Evolutionary conservation across 208 protist species (phyloP).

Genomic region (Crithidia fasciculata): DNA sequence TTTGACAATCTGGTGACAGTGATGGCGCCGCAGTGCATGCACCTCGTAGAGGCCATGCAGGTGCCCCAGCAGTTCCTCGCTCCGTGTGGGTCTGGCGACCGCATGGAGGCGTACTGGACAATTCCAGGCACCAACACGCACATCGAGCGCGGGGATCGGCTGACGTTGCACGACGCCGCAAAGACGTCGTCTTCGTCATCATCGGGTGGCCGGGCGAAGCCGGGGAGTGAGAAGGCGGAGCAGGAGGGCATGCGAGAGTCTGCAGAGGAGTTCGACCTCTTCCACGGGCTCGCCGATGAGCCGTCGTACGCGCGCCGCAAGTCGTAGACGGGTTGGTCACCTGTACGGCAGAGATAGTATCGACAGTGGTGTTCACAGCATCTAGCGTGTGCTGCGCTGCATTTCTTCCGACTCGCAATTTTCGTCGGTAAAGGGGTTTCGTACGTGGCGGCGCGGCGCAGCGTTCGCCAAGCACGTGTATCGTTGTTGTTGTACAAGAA

Average conservation of each 20-base stretch:
- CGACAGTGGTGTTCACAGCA: no score
- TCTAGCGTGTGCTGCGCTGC: not conserved
- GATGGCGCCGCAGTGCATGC: conserved; percentile 85
- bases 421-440: not conserved
- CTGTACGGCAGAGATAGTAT: not conserved
- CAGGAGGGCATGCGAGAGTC: conserved; percentile 83
- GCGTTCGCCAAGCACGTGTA: no score
- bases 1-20: conserved; percentile 90
- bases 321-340: not conserved
- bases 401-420: no score
- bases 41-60: conserved; percentile 84
- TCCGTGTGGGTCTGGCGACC: conserved; percentile 48
- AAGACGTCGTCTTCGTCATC: conserved; percentile 15
- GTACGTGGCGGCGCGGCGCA: not conserved
- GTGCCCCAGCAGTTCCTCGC: conserved; percentile 62
- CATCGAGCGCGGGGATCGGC: conserved; percentile 73
- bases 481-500: no score
- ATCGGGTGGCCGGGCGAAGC: conserved; percentile 20
- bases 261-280: conserved; percentile 81
- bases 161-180: conserved; percentile 41
- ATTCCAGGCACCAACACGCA: conserved; percentile 86
- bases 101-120: conserved; percentile 89
- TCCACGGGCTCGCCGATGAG: conserved; percentile 82
- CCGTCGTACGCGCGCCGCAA: conserved; percentile 58
- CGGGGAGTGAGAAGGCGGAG: conserved; percentile 52